These are phyloP conservation scores for Macadamia integrifolia DNA, from an alignment of 164 flowering plant species.

Conservation along the genomic window DNA sequence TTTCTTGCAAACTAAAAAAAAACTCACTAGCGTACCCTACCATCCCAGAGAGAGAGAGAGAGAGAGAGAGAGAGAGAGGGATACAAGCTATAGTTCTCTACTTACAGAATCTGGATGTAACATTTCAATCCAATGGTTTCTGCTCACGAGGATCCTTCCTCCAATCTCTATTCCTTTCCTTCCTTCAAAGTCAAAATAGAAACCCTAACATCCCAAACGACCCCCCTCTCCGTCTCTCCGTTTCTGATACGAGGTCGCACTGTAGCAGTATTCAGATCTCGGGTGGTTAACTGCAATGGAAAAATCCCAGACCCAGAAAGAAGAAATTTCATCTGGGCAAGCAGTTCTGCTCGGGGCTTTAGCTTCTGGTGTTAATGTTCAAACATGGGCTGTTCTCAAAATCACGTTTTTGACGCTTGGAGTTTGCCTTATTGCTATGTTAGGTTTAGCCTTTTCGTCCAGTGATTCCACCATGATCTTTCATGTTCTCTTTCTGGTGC, in stretches of 20 bases:
- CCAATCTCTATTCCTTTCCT: too few relatives aligned
- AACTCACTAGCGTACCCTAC: too few relatives aligned
- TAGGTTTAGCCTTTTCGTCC: slow-evolving; percentile 61
- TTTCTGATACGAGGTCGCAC: neutral
- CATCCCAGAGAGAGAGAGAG: too few relatives aligned
- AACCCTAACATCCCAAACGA: too few relatives aligned
- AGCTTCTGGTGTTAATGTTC: slow-evolving; percentile 87
- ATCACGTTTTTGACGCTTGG: slow-evolving; percentile 65
- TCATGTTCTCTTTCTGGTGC: slow-evolving; percentile 60
- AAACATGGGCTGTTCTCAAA: slow-evolving; percentile 76
- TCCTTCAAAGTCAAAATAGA: too few relatives aligned
- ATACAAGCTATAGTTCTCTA: too few relatives aligned
- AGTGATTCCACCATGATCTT: slow-evolving; percentile 54
- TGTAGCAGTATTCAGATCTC: neutral
- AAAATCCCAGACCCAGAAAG: slow-evolving; percentile 18
- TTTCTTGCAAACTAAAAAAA: too few relatives aligned
- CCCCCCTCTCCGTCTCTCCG: neutral
- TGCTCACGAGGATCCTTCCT: too few relatives aligned
- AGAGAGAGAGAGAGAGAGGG: too few relatives aligned
- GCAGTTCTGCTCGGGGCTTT: slow-evolving; percentile 88
- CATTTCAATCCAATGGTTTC: too few relatives aligned
- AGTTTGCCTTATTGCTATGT: slow-evolving; percentile 58
- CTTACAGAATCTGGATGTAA: too few relatives aligned
- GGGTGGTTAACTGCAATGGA: slow-evolving; percentile 10
- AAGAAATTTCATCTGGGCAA: slow-evolving; percentile 47